A percentile compares a stretch with the other conserved stretches of the same genome.
Evolutionary conservation across 2,329 filamentous ascomycete genomes (phyloP).

Genomic region (Neofusicoccum kwambonambiense): DNA sequence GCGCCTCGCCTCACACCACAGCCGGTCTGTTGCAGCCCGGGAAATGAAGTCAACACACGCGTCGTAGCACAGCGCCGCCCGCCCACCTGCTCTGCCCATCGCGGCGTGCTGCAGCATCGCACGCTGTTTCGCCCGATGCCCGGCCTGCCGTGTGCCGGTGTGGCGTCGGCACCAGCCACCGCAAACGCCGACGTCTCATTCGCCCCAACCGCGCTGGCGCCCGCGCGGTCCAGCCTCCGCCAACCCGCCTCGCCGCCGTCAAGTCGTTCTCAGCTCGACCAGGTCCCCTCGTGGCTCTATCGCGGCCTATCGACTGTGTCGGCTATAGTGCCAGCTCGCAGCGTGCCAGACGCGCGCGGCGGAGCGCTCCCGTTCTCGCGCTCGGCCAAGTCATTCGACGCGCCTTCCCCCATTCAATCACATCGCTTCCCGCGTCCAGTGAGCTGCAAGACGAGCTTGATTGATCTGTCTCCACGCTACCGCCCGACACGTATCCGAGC

Average conservation of each 20-base stretch:
- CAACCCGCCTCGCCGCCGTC: neutral
- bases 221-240: neutral
- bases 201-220: neutral
- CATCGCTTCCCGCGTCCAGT: constrained; percentile 15
- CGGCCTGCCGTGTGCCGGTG: neutral
- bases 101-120: neutral
- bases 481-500: neutral
- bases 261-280: constrained; percentile 9
- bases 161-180: constrained; percentile 14
- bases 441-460: constrained; percentile 2
- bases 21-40: neutral
- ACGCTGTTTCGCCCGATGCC: constrained; percentile 6
- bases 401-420: neutral
- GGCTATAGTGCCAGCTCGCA: neutral
- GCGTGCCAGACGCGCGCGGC: neutral
- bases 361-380: neutral
- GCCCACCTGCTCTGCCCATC: neutral
- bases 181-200: neutral
- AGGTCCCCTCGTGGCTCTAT: constrained; percentile 7
- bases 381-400: neutral
- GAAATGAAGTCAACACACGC: constrained; percentile 8
- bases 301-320: neutral
- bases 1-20: neutral
- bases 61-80: neutral
- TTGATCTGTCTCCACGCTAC: constrained; percentile 6